Conservation (phyloP, 2,329 filamentous ascomycete genomes). For the Graphilbum ipis-grandicollis region DNA sequence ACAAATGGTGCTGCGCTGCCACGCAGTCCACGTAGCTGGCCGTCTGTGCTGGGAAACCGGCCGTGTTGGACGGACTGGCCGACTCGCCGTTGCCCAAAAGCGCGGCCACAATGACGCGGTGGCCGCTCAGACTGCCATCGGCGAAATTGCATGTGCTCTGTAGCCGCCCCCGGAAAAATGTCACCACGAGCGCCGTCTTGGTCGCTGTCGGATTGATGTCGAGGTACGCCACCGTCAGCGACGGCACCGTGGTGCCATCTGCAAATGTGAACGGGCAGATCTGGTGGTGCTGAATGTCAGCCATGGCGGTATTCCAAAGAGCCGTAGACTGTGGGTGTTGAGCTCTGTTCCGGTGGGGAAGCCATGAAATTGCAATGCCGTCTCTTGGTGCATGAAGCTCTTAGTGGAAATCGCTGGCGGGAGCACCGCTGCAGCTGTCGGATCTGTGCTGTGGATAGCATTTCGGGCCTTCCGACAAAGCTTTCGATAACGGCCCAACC, state of each 20-base stretch:
- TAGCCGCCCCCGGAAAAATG: conserved; percentile 7
- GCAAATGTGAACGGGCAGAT: conserved; percentile 2
- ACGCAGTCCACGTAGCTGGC: conserved; percentile 29
- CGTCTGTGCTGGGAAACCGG: conserved; percentile 25
- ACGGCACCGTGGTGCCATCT: conserved; percentile 4
- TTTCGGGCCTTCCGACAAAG: too few species aligned
- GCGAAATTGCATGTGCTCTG: conserved; percentile 2
- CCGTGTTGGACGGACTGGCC: conserved; percentile 31
- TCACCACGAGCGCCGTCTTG: conserved; percentile 5
- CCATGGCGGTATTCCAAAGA: not conserved
- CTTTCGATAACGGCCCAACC: too few species aligned
- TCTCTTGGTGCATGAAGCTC: too few species aligned
- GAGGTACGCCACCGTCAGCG: conserved; percentile 4
- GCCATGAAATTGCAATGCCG: too few species aligned
- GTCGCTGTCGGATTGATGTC: conserved; percentile 1
- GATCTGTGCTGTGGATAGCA: too few species aligned
- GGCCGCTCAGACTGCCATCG: conserved; percentile 10
- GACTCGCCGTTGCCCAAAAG: conserved; percentile 36
- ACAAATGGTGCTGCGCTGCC: conserved; percentile 26
- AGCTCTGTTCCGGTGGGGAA: too few species aligned
- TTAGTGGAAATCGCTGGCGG: too few species aligned
- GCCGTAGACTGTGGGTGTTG: not conserved
- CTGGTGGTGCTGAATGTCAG: not conserved
- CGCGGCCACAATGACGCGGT: conserved; percentile 32
- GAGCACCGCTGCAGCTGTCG: too few species aligned